Conservation (phyloP, 805 yeast species). For the Candida silvatica region DNA sequence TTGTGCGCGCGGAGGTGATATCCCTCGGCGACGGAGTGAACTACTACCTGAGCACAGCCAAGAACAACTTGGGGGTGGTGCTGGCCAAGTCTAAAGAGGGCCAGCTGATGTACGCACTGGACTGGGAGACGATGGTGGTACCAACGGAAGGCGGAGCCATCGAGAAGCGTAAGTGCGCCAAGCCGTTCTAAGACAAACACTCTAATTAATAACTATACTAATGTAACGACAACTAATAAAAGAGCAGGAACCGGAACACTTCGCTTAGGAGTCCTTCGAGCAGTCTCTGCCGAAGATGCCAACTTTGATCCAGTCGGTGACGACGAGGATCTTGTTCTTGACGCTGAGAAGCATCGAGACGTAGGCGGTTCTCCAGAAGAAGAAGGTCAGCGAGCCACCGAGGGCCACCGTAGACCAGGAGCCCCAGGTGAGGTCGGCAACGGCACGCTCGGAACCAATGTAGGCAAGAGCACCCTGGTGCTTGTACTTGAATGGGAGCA, state of each 20-base stretch:
- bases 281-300: slow-evolving; percentile 89
- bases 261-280: slow-evolving; percentile 45
- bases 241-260: too few species aligned
- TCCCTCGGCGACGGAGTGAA: slow-evolving; percentile 92
- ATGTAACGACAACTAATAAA: neutral
- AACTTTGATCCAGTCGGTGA: slow-evolving; percentile 84
- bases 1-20: slow-evolving; percentile 73
- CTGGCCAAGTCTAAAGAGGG: slow-evolving; percentile 67
- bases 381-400: slow-evolving; percentile 81
- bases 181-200: slow-evolving; percentile 46
- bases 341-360: slow-evolving; percentile 86
- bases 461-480: slow-evolving; percentile 94
- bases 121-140: slow-evolving; percentile 92
- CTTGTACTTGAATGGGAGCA: slow-evolving; percentile 62
- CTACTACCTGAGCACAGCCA: slow-evolving; percentile 82
- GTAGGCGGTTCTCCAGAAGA: slow-evolving; percentile 94
- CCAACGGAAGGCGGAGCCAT: slow-evolving; percentile 56
- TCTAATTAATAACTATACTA: neutral
- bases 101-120: slow-evolving; percentile 74
- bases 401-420: slow-evolving; percentile 72
- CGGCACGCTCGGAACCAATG: slow-evolving; percentile 89
- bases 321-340: slow-evolving; percentile 80
- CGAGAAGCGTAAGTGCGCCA: slow-evolving; percentile 87
- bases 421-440: slow-evolving; percentile 80
- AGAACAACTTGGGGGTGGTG: slow-evolving; percentile 88